These are phyloP conservation scores for Phyllachora maydis DNA, from an alignment of 2,329 filamentous ascomycete genomes.

Conservation along the genomic window DNA sequence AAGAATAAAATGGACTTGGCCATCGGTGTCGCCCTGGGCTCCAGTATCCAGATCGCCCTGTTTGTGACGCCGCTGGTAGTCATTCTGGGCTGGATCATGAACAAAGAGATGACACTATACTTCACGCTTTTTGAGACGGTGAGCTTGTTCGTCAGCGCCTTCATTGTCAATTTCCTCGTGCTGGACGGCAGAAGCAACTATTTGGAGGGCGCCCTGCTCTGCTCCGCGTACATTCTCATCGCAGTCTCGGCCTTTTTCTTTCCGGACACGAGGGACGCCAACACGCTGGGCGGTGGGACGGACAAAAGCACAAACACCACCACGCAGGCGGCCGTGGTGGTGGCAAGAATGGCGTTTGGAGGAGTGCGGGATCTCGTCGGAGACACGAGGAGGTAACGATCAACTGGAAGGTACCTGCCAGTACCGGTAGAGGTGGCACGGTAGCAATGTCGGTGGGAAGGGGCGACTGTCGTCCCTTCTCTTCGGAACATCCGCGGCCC, in stretches of 20 bases:
- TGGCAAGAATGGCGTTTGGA: no score
- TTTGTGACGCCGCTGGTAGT: conserved; percentile 40
- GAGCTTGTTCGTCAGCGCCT: conserved; percentile 46
- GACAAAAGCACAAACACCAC: conserved; percentile 1
- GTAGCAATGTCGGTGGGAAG: no score
- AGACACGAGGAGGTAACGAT: no score
- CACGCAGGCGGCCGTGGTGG: conserved; percentile 1
- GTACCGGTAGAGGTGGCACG: no score
- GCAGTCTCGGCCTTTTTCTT: conserved; percentile 6
- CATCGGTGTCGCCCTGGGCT: conserved; percentile 38
- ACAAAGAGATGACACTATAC: conserved; percentile 38
- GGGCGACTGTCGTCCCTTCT: no score
- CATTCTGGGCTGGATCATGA: conserved; percentile 34
- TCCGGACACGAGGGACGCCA: conserved; percentile 4
- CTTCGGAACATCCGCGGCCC: no score
- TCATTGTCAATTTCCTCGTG: conserved; percentile 59
- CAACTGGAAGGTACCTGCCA: no score
- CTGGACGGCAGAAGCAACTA: conserved; percentile 52
- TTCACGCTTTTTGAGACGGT: conserved; percentile 62
- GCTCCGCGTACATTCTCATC: conserved; percentile 10
- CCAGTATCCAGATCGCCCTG: conserved; percentile 38
- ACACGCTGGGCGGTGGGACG: conserved; percentile 3
- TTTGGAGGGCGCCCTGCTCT: conserved; percentile 17
- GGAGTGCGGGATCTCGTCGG: no score
- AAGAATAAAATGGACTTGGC: conserved; percentile 42